Percentiles rank a stretch among this genome's conserved stretches.
Conservation (phyloP, 345 rosid genomes). For the Heritiera littoralis region DNA sequence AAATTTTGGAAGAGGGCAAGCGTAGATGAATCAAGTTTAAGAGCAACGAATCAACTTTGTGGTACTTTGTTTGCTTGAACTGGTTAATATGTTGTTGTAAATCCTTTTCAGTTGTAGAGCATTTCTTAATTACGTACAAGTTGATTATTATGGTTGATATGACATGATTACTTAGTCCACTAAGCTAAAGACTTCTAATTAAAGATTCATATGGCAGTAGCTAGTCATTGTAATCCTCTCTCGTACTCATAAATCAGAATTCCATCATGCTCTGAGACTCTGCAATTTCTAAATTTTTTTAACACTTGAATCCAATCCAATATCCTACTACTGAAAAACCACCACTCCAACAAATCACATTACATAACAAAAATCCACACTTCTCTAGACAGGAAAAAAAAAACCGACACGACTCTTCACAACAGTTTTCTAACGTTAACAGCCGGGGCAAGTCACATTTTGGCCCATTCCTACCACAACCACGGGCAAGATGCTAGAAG, state of each 20-base stretch:
- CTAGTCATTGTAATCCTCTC: background rate
- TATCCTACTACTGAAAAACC: too few relatives aligned
- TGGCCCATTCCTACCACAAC: too few relatives aligned
- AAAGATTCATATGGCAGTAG: background rate
- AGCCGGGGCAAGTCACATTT: too few relatives aligned
- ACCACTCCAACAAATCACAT: too few relatives aligned
- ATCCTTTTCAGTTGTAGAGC: background rate
- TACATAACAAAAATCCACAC: too few relatives aligned
- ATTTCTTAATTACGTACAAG: background rate
- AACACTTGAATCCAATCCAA: too few relatives aligned
- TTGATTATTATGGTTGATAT: background rate
- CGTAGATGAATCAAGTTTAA: background rate
- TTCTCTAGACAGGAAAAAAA: too few relatives aligned
- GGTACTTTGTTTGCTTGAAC: background rate
- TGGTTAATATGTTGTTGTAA: background rate
- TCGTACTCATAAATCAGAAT: background rate
- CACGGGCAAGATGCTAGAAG: too few relatives aligned
- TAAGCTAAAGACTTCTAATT: background rate
- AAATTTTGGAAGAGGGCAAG: background rate
- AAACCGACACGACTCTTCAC: too few relatives aligned
- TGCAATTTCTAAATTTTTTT: too few relatives aligned
- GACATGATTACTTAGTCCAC: background rate
- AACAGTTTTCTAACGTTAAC: too few relatives aligned
- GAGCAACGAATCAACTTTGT: constrained; percentile 5
- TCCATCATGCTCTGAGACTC: too few relatives aligned